A percentile compares a stretch with the other conserved stretches of the same genome.
These are phyloP conservation scores for Diplodia mutila DNA, from an alignment of 2,329 filamentous ascomycete species.

Conservation along the genomic window DNA sequence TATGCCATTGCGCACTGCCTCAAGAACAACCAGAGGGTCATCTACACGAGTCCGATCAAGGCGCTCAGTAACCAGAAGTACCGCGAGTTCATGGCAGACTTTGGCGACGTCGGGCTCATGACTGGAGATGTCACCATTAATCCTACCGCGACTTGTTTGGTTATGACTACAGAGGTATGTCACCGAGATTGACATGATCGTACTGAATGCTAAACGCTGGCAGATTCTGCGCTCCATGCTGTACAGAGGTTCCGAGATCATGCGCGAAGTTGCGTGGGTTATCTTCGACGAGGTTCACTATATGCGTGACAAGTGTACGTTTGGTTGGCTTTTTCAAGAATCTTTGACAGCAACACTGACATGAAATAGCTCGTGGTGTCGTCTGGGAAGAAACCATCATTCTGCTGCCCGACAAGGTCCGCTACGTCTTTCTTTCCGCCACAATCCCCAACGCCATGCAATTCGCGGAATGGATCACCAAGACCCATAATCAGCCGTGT, in stretches of 20 bases:
- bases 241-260: conserved; percentile 97
- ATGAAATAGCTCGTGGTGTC: conserved; percentile 70
- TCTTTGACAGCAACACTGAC: neutral
- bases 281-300: conserved; percentile 99
- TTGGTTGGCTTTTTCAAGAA: neutral
- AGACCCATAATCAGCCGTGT: conserved; percentile 95
- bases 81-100: conserved; percentile 91
- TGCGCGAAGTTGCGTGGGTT: conserved; percentile 99
- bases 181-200: neutral
- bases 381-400: conserved; percentile 99
- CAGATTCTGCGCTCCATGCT: conserved; percentile 94
- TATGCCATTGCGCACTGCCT: conserved; percentile 97
- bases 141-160: conserved; percentile 93
- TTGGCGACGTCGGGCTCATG: conserved; percentile 97
- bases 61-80: conserved; percentile 99
- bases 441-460: conserved; percentile 99
- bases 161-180: conserved; percentile 86
- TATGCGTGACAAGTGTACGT: conserved; percentile 79
- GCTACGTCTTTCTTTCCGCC: conserved; percentile 96
- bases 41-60: conserved; percentile 99
- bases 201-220: neutral
- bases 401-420: conserved; percentile 94
- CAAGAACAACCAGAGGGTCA: conserved; percentile 96
- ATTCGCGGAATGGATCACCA: conserved; percentile 98
- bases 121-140: conserved; percentile 99